Conservation (phyloP, 306 rosid species). For the Malus orientalis region DNA sequence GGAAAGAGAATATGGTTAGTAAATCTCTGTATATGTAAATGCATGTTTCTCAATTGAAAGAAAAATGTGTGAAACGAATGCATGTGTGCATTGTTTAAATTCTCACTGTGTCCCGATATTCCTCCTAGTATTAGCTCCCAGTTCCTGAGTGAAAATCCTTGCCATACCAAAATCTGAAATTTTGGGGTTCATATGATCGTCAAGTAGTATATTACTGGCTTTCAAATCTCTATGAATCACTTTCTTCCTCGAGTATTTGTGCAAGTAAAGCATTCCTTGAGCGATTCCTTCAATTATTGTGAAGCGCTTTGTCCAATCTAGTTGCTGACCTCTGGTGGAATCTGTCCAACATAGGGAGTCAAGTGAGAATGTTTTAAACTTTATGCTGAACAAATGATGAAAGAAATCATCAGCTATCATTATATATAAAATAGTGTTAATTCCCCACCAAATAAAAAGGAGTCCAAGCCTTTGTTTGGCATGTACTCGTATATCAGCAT, state of each 20-base stretch:
- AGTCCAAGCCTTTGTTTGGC: too few relatives aligned
- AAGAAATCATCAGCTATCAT: too few relatives aligned
- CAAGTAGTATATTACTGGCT: constrained; percentile 3
- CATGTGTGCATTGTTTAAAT: not conserved
- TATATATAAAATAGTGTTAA: too few relatives aligned
- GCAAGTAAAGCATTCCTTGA: constrained; percentile 3
- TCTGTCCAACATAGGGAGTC: too few relatives aligned
- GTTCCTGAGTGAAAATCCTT: not conserved
- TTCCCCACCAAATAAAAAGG: too few relatives aligned
- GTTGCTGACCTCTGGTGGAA: too few relatives aligned
- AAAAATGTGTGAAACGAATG: too few relatives aligned
- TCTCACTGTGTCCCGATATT: not conserved
- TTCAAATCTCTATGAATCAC: constrained; percentile 7
- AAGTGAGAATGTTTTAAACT: too few relatives aligned
- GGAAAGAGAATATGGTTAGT: not conserved
- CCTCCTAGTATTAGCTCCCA: not conserved
- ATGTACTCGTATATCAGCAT: too few relatives aligned
- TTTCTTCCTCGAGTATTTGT: not conserved
- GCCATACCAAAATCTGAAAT: not conserved
- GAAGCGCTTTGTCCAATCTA: not conserved
- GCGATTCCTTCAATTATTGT: not conserved
- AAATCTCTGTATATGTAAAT: not conserved
- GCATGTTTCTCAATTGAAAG: not conserved
- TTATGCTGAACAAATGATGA: too few relatives aligned
- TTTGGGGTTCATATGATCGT: constrained; percentile 3